These are phyloP conservation scores for Solanum pinnatisectum DNA, from an alignment of 257 asterid genomes.

Conservation along the genomic window DNA sequence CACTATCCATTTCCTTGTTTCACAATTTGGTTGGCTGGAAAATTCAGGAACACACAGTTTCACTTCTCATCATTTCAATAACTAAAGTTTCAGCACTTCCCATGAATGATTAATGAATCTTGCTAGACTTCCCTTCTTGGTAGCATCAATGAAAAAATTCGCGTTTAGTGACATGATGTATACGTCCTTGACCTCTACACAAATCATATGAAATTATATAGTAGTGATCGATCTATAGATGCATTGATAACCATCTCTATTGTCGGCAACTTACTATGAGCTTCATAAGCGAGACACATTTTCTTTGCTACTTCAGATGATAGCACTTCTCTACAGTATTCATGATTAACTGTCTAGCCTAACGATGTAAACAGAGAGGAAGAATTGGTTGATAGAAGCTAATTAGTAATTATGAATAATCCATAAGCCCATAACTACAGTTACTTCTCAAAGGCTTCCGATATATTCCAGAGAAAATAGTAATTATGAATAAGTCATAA, in stretches of 20 bases:
- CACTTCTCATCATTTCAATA: background rate
- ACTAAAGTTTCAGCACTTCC: conserved; percentile 10
- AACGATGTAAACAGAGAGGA: conserved; percentile 13
- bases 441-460: background rate
- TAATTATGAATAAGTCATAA: background rate
- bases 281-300: conserved; percentile 65
- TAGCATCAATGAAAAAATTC: background rate
- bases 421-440: background rate
- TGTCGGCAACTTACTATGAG: conserved; percentile 30
- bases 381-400: background rate
- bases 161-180: background rate
- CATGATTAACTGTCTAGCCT: conserved; percentile 83
- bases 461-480: background rate
- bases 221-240: background rate
- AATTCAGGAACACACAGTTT: conserved; percentile 7
- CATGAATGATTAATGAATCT: background rate
- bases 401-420: background rate
- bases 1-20: conserved; percentile 94
- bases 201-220: background rate
- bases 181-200: background rate
- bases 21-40: conserved; percentile 82
- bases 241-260: background rate
- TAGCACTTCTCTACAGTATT: conserved; percentile 86
- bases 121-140: background rate
- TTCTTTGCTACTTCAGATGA: conserved; percentile 59